Evolutionary conservation across 805 yeast genomes (phyloP), one percentile per base, ranked within the genome.

Genomic region (Kodamaea lidongshanica): DNA sequence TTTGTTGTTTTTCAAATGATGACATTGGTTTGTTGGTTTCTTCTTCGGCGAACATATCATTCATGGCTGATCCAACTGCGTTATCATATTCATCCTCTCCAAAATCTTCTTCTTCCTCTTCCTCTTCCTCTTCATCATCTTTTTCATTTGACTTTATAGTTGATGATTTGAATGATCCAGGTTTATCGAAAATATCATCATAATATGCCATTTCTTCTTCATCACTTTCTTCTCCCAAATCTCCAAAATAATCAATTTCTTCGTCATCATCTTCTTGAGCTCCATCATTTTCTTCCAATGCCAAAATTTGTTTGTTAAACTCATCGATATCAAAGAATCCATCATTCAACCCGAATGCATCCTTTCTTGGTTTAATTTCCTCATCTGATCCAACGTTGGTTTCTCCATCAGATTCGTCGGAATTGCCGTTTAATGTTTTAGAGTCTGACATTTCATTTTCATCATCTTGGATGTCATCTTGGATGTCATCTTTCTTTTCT

Each of bases 251-350:
- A 28, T 41, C 45, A 16, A 73, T 43, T 20, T 74, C 83, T 23
- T 65, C 76, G n/a, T 51, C 56, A 13, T 65, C 70, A 5, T 63
- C 66, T 22, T 69, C 67, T 10, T 41, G 41, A 11, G 42, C 40
- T 5, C 48, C 54, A 17, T 52, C 56, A 10, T 65, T 64, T 20
- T 67, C 70, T 38, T 81, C 89, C 44, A 75, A 67, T 4, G 72
- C 81, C 23, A 82, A 48, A n/a, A 77, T 74, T 50, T 78, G 86
- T 47, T 70, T 73, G 56, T 81, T 84, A 62, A 83, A 89, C 32
- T 81, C 83, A 41, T 86, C 94, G 23, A 89, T 74, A 37, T 84
- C 77, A 50, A 89, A 89, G 43, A 87, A 79, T 5, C 77, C 84
- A 46, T 85, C 94, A 49, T 88, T 83, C 17, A 88, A 65, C 1